Conservation (phyloP, 306 rosid genomes). For the Quillaja saponaria region DNA sequence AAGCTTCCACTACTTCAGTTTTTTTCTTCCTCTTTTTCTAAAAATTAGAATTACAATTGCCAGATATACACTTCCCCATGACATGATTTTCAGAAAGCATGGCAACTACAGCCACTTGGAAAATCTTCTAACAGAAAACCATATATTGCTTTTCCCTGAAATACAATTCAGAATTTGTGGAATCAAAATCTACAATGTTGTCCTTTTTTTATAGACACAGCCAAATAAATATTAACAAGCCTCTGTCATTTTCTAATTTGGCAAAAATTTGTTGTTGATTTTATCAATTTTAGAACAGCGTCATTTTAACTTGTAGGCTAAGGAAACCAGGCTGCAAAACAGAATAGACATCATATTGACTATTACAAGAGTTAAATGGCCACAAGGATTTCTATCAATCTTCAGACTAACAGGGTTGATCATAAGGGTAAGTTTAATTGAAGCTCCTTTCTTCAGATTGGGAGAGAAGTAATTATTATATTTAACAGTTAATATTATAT, state of each 20-base stretch:
- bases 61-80: too few species aligned
- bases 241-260: not conserved
- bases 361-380: not conserved
- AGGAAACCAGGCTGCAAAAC: not conserved
- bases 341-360: too few species aligned
- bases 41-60: too few species aligned
- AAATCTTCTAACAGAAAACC: too few species aligned
- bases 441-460: constrained; percentile 7
- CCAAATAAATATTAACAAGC: not conserved
- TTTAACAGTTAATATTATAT: constrained; percentile 11
- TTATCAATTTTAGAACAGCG: not conserved
- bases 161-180: too few species aligned
- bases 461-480: not conserved
- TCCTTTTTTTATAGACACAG: too few species aligned
- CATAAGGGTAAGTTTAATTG: constrained; percentile 6
- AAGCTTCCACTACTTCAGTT: too few species aligned
- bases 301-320: constrained; percentile 9
- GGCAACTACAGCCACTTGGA: too few species aligned
- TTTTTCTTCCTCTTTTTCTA: too few species aligned
- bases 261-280: not conserved
- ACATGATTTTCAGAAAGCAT: too few species aligned
- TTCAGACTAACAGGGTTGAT: not conserved
- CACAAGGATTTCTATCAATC: not conserved
- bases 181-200: too few species aligned
- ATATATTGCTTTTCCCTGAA: too few species aligned